Percentiles rank a stretch among this genome's conserved stretches.
Evolutionary conservation across 2,329 filamentous ascomycete species (phyloP).

Genomic region (Aurifilum marmelostoma): DNA sequence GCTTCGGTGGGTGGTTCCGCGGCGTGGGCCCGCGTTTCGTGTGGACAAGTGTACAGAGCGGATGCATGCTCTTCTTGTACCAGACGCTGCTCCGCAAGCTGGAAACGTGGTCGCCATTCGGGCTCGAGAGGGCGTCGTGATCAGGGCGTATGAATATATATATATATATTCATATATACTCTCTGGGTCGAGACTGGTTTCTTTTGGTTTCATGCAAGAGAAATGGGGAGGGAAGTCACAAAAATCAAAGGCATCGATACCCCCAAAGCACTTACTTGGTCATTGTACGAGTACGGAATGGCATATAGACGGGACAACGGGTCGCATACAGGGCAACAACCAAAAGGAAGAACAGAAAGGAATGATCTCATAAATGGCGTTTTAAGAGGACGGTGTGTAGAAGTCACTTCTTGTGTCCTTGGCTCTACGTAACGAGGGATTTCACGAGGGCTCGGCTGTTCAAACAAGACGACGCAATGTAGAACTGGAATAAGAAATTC

Average conservation of each 20-base stretch:
- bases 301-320: conserved; percentile 27
- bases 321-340: conserved; percentile 14
- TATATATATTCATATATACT: neutral
- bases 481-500: conserved; percentile 24
- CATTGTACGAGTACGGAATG: conserved; percentile 28
- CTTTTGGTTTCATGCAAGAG: conserved; percentile 9
- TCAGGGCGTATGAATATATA: neutral
- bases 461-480: neutral
- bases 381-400: conserved; percentile 22
- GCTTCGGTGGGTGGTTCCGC: conserved; percentile 86
- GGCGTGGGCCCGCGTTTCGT: conserved; percentile 91
- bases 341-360: neutral
- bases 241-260: conserved; percentile 23
- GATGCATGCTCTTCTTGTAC: conserved; percentile 95
- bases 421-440: conserved; percentile 1
- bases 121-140: conserved; percentile 21
- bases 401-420: conserved; percentile 12
- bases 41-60: conserved; percentile 97
- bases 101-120: conserved; percentile 52
- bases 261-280: conserved; percentile 22
- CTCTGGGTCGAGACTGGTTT: neutral
- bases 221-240: neutral
- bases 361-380: conserved; percentile 24
- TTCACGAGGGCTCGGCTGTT: neutral
- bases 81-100: conserved; percentile 83